phyloP scores from a whole-genome alignment of 2,329 filamentous ascomycete genomes.

The Penicillium expansum region DNA sequence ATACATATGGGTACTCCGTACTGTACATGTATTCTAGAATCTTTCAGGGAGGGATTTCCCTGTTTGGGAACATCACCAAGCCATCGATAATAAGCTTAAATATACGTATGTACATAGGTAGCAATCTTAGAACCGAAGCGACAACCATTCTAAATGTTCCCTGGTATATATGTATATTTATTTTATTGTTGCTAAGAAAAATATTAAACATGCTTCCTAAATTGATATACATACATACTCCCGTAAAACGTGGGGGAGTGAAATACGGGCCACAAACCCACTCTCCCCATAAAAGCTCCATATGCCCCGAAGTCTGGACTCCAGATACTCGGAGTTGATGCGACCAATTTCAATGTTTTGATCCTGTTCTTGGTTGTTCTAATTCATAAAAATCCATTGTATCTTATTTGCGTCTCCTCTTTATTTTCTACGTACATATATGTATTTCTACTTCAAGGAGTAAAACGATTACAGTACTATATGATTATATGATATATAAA shows the following conservation, averaged over 20 bases:
- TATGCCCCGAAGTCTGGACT: background rate
- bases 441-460: background rate
- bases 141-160: too few relatives aligned
- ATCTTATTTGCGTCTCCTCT: too few relatives aligned
- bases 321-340: slow-evolving; percentile 2
- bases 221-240: background rate
- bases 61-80: background rate
- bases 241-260: slow-evolving; percentile 2
- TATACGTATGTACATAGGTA: background rate
- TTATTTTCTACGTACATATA: background rate
- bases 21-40: background rate
- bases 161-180: background rate
- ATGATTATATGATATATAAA: background rate
- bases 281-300: slow-evolving; percentile 6
- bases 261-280: slow-evolving; percentile 1
- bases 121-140: background rate
- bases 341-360: background rate
- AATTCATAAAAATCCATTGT: too few relatives aligned
- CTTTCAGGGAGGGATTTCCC: background rate
- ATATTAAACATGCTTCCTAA: background rate
- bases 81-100: background rate
- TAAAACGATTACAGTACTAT: background rate
- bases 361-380: background rate
- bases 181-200: background rate
- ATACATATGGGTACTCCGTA: background rate